These are phyloP conservation scores for Candida michaelii DNA, from an alignment of 805 yeast genomes.

Conservation along the genomic window DNA sequence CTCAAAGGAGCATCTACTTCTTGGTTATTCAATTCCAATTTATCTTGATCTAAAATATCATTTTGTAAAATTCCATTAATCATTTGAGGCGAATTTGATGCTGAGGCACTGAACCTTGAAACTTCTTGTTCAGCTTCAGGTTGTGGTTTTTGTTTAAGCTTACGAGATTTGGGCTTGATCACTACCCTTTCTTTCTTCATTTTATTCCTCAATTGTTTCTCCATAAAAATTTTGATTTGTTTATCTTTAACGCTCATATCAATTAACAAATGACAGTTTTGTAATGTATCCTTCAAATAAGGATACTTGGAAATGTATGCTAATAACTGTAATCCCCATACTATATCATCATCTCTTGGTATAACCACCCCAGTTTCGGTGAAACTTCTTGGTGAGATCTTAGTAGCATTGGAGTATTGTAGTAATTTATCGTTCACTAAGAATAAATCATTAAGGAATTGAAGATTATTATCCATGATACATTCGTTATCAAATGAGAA, in stretches of 20 bases:
- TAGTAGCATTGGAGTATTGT: slow-evolving; percentile 19
- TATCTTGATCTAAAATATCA: slow-evolving; percentile 35
- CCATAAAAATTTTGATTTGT: slow-evolving; percentile 35
- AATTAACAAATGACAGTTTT: slow-evolving; percentile 72
- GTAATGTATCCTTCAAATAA: slow-evolving; percentile 68
- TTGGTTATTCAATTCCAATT: slow-evolving; percentile 28
- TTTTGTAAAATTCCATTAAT: slow-evolving; percentile 31
- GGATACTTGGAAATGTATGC: slow-evolving; percentile 95
- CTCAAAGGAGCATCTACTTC: slow-evolving; percentile 24
- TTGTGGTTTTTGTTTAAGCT: slow-evolving; percentile 14
- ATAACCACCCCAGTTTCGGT: slow-evolving; percentile 68
- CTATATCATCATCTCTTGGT: slow-evolving; percentile 90
- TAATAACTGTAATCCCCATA: slow-evolving; percentile 87
- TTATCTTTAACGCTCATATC: slow-evolving; percentile 52
- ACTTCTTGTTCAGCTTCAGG: slow-evolving; percentile 11
- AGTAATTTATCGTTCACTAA: slow-evolving; percentile 32
- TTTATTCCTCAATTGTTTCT: slow-evolving; percentile 34
- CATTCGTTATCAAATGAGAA: slow-evolving; percentile 31
- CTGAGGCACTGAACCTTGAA: slow-evolving; percentile 30
- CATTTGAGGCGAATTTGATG: slow-evolving; percentile 42
- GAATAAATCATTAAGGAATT: slow-evolving; percentile 40
- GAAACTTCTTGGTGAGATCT: slow-evolving; percentile 37
- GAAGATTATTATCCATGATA: slow-evolving; percentile 44
- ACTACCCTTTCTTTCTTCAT: slow-evolving; percentile 33
- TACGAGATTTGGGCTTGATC: slow-evolving; percentile 34